Evolutionary conservation across 352 stramenopile genomes (phyloP).

Genomic region (Globisporangium nagaii): DNA sequence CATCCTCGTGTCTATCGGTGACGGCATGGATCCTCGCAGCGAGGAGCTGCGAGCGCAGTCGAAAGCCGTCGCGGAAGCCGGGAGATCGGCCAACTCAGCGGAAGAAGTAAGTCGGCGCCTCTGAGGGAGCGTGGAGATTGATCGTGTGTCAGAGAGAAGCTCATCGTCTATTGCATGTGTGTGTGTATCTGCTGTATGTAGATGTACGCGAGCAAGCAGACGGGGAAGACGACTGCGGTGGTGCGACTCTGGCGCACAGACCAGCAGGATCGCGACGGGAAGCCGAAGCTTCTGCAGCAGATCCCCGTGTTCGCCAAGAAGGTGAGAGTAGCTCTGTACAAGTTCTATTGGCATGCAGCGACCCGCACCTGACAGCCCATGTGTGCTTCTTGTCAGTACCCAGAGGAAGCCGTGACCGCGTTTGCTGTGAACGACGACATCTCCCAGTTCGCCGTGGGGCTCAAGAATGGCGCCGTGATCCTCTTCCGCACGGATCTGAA

Average conservation of each 20-base stretch:
- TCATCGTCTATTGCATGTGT: background rate
- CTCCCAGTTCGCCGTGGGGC: slow-evolving; percentile 69
- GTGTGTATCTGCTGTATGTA: slow-evolving; percentile 7
- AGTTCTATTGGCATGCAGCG: too few species aligned
- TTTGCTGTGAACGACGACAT: slow-evolving; percentile 84
- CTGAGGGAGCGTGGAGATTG: background rate
- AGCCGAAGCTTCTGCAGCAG: slow-evolving; percentile 81
- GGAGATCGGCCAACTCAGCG: slow-evolving; percentile 34
- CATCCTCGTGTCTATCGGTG: slow-evolving; percentile 79
- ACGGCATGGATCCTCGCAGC: slow-evolving; percentile 78
- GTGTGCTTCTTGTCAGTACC: slow-evolving; percentile 32
- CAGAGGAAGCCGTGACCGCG: slow-evolving; percentile 81
- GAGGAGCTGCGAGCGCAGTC: slow-evolving; percentile 73
- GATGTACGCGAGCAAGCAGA: slow-evolving; percentile 62
- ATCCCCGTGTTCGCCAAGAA: slow-evolving; percentile 86
- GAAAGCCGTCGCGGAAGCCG: slow-evolving; percentile 71
- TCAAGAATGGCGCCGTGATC: slow-evolving; percentile 83
- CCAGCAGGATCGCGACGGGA: slow-evolving; percentile 81
- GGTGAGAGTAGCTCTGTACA: too few species aligned
- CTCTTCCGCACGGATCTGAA: slow-evolving; percentile 78
- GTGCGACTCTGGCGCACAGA: slow-evolving; percentile 87
- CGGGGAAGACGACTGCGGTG: slow-evolving; percentile 64
- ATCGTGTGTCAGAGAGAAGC: background rate
- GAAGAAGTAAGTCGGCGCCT: slow-evolving; percentile 52
- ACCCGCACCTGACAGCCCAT: too few species aligned